Evolutionary conservation across 306 rosid species (phyloP).

Genomic region (Calophaca sinica): DNA sequence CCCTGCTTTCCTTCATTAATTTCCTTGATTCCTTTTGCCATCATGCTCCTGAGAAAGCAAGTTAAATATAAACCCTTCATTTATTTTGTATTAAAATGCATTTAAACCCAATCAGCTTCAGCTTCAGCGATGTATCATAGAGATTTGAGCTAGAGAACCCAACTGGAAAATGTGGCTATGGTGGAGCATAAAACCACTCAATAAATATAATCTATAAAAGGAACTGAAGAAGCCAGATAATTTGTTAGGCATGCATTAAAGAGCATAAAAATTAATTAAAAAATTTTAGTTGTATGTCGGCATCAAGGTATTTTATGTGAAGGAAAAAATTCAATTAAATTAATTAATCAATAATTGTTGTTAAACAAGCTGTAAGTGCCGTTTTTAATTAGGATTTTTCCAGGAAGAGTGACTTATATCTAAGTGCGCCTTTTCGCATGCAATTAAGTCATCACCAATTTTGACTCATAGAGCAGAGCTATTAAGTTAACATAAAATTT

Average conservation of each 20-base stretch:
- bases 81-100: constrained; percentile 18
- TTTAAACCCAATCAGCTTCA: constrained; percentile 18
- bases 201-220: too few species aligned
- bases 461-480: constrained; percentile 44
- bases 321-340: not conserved
- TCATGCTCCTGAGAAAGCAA: not conserved
- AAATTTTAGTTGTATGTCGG: constrained; percentile 19
- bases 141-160: constrained; percentile 46
- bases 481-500: not conserved
- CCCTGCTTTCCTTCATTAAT: constrained; percentile 34
- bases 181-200: too few species aligned
- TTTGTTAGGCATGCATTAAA: not conserved
- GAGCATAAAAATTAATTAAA: not conserved
- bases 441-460: constrained; percentile 48
- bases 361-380: constrained; percentile 25
- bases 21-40: constrained; percentile 30
- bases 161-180: constrained; percentile 18
- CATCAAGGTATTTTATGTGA: not conserved
- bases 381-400: constrained; percentile 24
- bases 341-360: not conserved
- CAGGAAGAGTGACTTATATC: constrained; percentile 25
- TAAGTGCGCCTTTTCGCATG: constrained; percentile 49
- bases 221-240: too few species aligned
- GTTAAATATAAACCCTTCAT: constrained; percentile 10
- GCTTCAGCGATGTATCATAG: constrained; percentile 36